A percentile compares a stretch with the other conserved stretches of the same genome.
Evolutionary conservation across 1,139 yeast species (phyloP).

Genomic region (Hyphopichia buzzinii): DNA sequence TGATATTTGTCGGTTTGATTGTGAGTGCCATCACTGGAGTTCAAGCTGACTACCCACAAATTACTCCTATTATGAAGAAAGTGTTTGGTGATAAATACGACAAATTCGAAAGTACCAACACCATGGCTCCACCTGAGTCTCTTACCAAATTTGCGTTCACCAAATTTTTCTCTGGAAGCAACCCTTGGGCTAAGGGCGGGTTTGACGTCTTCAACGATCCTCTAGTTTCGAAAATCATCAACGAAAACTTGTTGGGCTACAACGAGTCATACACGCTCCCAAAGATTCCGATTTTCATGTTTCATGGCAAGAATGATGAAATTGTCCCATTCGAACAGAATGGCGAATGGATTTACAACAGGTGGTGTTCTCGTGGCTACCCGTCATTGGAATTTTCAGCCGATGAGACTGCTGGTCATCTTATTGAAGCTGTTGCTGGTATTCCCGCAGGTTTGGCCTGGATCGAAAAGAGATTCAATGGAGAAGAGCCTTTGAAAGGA

Average conservation of each 20-base stretch:
- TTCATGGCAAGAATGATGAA: conserved; percentile 18
- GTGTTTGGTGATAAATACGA: conserved; percentile 10
- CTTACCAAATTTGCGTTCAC: conserved; percentile 4
- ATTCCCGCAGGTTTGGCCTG: conserved; percentile 14
- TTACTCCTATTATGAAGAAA: conserved; percentile 2
- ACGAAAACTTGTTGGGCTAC: conserved; percentile 1
- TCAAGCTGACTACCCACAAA: conserved; percentile 15
- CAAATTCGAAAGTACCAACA: neutral
- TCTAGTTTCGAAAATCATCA: conserved; percentile 3
- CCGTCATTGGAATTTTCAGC: conserved; percentile 12
- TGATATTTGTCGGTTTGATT: conserved; percentile 15
- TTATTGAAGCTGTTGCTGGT: conserved; percentile 12
- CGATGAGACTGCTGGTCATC: conserved; percentile 11
- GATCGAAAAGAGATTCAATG: conserved; percentile 10
- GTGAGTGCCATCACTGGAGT: conserved; percentile 16
- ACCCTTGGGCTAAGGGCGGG: neutral
- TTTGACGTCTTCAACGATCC: neutral
- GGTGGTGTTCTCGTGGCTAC: conserved; percentile 17
- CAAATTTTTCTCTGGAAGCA: neutral
- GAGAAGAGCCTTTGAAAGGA: conserved; percentile 8
- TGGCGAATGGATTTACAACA: conserved; percentile 12
- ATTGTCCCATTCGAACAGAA: conserved; percentile 14
- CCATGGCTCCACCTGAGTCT: conserved; percentile 7
- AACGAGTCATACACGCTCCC: conserved; percentile 8
- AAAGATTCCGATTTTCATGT: conserved; percentile 20